Conservation (phyloP, 208 protist genomes). For the Balamuthia mandrillaris region DNA sequence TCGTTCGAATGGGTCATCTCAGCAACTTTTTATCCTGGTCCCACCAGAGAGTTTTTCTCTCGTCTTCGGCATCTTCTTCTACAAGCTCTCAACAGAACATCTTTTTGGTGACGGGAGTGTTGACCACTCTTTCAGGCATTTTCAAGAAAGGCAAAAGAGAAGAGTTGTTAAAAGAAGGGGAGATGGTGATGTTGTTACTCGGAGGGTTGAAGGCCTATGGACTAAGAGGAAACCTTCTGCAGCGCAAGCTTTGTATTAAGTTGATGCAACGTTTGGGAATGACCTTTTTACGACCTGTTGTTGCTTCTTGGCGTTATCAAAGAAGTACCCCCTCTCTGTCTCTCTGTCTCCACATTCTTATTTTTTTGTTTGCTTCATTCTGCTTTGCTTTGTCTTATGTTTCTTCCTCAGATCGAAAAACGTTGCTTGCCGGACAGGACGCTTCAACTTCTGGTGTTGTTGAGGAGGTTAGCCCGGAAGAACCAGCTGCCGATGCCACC, state of each 20-base stretch:
- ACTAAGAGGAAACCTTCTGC: too few relatives aligned
- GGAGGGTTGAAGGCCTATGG: too few relatives aligned
- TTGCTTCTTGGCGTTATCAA: slow-evolving; percentile 87
- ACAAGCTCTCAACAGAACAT: too few relatives aligned
- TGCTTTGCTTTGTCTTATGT: too few relatives aligned
- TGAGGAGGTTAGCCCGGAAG: slow-evolving; percentile 64
- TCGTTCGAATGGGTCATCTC: slow-evolving; percentile 20
- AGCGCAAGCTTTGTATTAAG: slow-evolving; percentile 75
- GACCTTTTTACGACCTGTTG: slow-evolving; percentile 74
- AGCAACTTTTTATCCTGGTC: too few relatives aligned
- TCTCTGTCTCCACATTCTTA: neutral
- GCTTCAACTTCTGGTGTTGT: neutral
- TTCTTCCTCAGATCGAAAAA: too few relatives aligned
- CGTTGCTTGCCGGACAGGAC: too few relatives aligned
- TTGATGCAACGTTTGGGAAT: slow-evolving; percentile 86
- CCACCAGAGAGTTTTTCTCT: neutral
- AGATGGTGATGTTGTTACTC: too few relatives aligned
- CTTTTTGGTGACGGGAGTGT: too few relatives aligned
- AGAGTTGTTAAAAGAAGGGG: slow-evolving; percentile 73
- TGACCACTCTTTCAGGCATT: slow-evolving; percentile 79
- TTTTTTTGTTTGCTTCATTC: too few relatives aligned
- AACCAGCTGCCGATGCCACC: slow-evolving; percentile 51
- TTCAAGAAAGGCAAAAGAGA: slow-evolving; percentile 86
- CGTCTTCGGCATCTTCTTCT: neutral
- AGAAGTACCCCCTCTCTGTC: slow-evolving; percentile 53